Conservation (phyloP, 805 yeast species). For the Pichia membranifaciens region DNA sequence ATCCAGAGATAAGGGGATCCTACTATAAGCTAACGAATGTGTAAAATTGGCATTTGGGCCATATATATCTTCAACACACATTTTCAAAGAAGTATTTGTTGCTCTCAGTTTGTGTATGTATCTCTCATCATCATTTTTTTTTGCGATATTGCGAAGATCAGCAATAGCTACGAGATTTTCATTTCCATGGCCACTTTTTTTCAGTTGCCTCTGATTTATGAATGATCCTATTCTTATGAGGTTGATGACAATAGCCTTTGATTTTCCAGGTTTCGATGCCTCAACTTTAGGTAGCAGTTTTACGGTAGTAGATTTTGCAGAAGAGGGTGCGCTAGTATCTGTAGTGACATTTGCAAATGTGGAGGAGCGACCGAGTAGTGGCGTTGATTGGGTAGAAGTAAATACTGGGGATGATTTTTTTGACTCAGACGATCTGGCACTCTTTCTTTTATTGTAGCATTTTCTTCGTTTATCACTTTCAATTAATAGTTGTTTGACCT, state of each 20-base stretch:
- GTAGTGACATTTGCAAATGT: neutral
- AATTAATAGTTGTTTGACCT: slow-evolving; percentile 19
- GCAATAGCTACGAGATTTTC: slow-evolving; percentile 18
- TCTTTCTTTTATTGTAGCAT: slow-evolving; percentile 23
- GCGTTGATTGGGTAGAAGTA: neutral
- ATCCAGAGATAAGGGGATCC: slow-evolving; percentile 20
- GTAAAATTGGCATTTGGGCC: slow-evolving; percentile 12
- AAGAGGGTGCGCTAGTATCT: neutral
- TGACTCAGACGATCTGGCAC: neutral
- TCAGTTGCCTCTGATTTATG: slow-evolving; percentile 6
- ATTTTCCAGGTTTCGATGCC: slow-evolving; percentile 12
- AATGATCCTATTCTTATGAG: slow-evolving; percentile 14
- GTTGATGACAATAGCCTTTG: slow-evolving; percentile 1
- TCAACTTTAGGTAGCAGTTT: slow-evolving; percentile 2
- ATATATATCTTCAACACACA: slow-evolving; percentile 24
- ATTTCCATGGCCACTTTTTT: slow-evolving; percentile 1
- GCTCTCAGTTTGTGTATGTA: slow-evolving; percentile 19
- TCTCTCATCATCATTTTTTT: slow-evolving; percentile 23
- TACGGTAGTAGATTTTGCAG: slow-evolving; percentile 1
- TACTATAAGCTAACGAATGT: slow-evolving; percentile 26
- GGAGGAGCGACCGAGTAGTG: neutral
- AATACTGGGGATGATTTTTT: neutral
- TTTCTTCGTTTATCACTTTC: slow-evolving; percentile 26
- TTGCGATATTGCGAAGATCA: slow-evolving; percentile 19
- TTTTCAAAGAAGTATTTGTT: slow-evolving; percentile 15